phyloP scores from a whole-genome alignment of 1,284 basidiomycete genomes.

The Trichosporon inkin region DNA sequence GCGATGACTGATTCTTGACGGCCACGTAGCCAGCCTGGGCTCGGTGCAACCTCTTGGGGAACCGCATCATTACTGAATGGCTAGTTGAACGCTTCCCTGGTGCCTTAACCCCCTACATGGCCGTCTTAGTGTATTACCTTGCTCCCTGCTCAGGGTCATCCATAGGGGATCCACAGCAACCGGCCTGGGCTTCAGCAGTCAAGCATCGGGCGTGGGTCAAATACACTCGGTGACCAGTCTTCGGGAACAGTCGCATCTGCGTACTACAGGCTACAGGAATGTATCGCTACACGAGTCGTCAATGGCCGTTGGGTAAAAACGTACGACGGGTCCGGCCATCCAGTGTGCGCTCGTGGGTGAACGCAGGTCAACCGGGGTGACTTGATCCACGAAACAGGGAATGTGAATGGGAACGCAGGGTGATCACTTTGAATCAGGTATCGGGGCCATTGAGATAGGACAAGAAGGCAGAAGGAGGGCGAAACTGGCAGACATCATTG shows the following conservation, averaged over 20 bases:
- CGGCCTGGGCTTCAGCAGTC: too few species aligned
- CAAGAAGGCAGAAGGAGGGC: not conserved
- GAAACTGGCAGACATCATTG: not conserved
- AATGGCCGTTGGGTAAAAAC: not conserved
- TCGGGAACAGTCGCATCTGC: constrained; percentile 7
- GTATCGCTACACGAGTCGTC: constrained; percentile 18
- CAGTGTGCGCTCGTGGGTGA: not conserved
- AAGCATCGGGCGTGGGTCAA: too few species aligned
- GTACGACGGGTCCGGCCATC: not conserved
- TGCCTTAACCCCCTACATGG: not conserved
- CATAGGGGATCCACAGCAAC: too few species aligned
- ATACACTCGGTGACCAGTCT: too few species aligned
- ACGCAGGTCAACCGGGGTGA: not conserved
- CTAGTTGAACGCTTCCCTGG: not conserved
- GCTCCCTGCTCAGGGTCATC: too few species aligned
- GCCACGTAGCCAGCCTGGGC: too few species aligned
- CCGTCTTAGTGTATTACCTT: too few species aligned
- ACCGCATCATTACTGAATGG: too few species aligned
- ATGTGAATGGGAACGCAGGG: not conserved
- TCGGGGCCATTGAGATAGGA: not conserved
- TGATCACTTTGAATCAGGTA: not conserved
- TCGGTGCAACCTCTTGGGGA: too few species aligned
- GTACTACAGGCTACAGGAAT: constrained; percentile 22
- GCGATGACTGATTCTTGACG: too few species aligned
- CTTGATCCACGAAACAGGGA: not conserved